Percentiles rank a stretch among this genome's conserved stretches.
phyloP scores from a whole-genome alignment of 2,329 filamentous ascomycete genomes.

The Penicillium brevicompactum region DNA sequence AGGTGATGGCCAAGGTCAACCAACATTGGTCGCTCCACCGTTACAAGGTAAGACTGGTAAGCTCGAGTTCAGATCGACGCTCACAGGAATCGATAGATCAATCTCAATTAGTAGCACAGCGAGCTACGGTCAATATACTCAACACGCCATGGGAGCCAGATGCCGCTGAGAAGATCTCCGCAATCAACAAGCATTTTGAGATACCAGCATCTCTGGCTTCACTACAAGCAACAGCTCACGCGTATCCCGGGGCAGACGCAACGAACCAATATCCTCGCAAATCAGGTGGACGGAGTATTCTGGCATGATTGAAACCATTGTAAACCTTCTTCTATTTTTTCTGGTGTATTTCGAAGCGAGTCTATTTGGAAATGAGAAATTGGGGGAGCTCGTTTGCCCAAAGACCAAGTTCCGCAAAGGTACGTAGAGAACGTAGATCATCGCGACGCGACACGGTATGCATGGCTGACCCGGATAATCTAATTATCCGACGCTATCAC shows the following conservation, averaged over 20 bases:
- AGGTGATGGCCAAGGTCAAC: conserved; percentile 12
- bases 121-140: conserved; percentile 24
- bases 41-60: conserved; percentile 10
- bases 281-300: not conserved
- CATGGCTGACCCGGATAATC: not conserved
- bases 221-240: not conserved
- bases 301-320: not conserved
- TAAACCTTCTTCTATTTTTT: not conserved
- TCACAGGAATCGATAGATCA: not conserved
- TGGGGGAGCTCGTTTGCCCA: not conserved
- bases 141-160: conserved; percentile 13
- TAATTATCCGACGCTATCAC: not conserved
- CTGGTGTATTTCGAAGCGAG: not conserved
- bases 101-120: not conserved
- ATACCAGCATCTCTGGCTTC: conserved; percentile 14
- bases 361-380: not conserved
- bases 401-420: not conserved
- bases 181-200: conserved; percentile 24
- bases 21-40: conserved; percentile 7
- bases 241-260: not conserved
- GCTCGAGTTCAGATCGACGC: not conserved
- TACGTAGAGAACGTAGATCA: not conserved
- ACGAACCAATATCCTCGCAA: not conserved
- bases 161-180: conserved; percentile 3
- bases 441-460: not conserved